These are phyloP conservation scores for Russula emetica DNA, from an alignment of 768 basidiomycete genomes.

Conservation along the genomic window DNA sequence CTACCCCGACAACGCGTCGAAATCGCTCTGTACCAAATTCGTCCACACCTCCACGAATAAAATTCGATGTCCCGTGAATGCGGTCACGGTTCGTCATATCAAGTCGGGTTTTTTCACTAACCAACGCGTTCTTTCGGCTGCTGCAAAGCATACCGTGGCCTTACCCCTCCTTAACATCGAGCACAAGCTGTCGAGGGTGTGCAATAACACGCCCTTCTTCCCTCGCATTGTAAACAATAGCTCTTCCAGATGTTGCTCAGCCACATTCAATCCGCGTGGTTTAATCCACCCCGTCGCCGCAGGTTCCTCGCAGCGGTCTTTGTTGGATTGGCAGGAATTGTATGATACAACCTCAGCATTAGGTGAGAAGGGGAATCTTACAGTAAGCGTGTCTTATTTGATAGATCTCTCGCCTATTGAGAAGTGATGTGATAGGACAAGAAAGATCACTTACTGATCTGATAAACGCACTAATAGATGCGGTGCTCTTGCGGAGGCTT, in stretches of 20 bases:
- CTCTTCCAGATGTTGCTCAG: slow-evolving; percentile 50
- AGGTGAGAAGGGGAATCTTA: slow-evolving; percentile 25
- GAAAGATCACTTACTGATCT: slow-evolving; percentile 14
- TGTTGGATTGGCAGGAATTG: slow-evolving; percentile 61
- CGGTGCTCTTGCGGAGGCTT: slow-evolving; percentile 56
- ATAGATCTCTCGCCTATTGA: background rate
- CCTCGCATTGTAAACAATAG: slow-evolving; percentile 6
- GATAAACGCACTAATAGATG: slow-evolving; percentile 39
- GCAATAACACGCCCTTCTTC: background rate
- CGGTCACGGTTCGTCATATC: slow-evolving; percentile 77
- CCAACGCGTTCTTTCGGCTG: slow-evolving; percentile 43
- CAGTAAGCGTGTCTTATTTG: slow-evolving; percentile 26
- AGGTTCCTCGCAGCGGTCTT: slow-evolving; percentile 58
- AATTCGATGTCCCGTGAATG: slow-evolving; percentile 94
- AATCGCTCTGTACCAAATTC: no score
- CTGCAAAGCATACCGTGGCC: slow-evolving; percentile 35
- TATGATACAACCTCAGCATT: slow-evolving; percentile 45
- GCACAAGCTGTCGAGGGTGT: slow-evolving; percentile 38
- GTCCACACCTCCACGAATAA: slow-evolving; percentile 93
- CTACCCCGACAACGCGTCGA: no score
- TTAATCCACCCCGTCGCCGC: slow-evolving; percentile 69
- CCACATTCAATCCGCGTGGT: slow-evolving; percentile 59
- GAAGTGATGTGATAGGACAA: slow-evolving; percentile 22
- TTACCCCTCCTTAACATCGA: slow-evolving; percentile 43
- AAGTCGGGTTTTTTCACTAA: no score